phyloP scores from a whole-genome alignment of 2,329 filamentous ascomycete species.

The Beauveria sp. region DNA sequence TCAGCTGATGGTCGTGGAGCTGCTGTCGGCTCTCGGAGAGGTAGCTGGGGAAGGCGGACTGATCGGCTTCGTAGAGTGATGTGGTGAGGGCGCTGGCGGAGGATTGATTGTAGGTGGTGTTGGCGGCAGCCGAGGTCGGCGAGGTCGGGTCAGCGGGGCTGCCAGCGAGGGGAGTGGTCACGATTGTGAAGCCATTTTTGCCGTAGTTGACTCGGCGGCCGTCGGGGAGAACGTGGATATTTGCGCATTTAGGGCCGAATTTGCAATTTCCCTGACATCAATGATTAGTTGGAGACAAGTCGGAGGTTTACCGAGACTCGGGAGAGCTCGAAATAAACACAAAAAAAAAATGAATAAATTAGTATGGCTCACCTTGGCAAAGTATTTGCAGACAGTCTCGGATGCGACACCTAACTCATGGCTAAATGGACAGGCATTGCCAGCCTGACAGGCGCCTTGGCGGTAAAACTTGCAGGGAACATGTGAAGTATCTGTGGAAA shows the following conservation, averaged over 20 bases:
- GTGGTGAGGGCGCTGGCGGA: conserved; percentile 62
- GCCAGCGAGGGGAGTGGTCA: conserved; percentile 52
- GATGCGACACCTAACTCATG: conserved; percentile 81
- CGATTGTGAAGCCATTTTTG: conserved; percentile 61
- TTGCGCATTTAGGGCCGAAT: conserved; percentile 94
- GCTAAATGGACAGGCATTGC: conserved; percentile 90
- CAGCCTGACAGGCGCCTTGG: conserved; percentile 91
- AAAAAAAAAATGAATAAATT: not conserved
- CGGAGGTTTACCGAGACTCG: not conserved
- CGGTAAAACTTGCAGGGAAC: conserved; percentile 99
- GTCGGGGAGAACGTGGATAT: conserved; percentile 91
- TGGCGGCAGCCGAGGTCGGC: conserved; percentile 39
- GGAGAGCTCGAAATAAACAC: not conserved
- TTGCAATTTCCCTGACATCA: conserved; percentile 83
- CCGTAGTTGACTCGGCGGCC: conserved; percentile 82
- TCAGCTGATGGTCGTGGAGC: conserved; percentile 40
- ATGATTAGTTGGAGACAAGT: not conserved
- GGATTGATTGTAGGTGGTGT: conserved; percentile 39
- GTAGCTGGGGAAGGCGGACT: conserved; percentile 31
- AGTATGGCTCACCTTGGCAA: conserved; percentile 69
- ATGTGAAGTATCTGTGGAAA: conserved; percentile 73
- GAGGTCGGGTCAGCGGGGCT: conserved; percentile 47
- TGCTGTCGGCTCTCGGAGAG: conserved; percentile 33
- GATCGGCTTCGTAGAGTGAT: conserved; percentile 39
- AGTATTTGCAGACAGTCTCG: conserved; percentile 96